phyloP scores from a whole-genome alignment of 1,139 yeast genomes.

The Pichia sp. region DNA sequence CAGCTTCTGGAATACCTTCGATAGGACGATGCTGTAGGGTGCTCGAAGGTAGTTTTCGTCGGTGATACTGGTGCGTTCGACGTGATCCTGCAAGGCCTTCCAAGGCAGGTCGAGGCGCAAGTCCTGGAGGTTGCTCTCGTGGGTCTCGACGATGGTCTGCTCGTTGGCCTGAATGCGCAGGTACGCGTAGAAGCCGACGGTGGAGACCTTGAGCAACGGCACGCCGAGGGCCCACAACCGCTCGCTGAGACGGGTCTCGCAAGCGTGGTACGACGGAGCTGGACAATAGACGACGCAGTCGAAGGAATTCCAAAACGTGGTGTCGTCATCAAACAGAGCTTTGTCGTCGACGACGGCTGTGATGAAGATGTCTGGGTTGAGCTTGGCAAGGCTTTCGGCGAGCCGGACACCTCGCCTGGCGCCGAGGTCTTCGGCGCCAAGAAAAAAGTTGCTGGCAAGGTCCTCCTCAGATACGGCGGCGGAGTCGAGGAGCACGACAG shows the following conservation, averaged over 20 bases:
- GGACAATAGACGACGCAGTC: constrained; percentile 50
- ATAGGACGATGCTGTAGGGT: constrained; percentile 67
- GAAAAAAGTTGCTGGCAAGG: constrained; percentile 59
- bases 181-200: constrained; percentile 68
- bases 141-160: constrained; percentile 70
- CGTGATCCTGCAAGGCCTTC: constrained; percentile 57
- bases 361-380: constrained; percentile 53
- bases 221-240: constrained; percentile 43
- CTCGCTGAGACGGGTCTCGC: constrained; percentile 31
- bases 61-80: constrained; percentile 44
- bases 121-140: constrained; percentile 55
- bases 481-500: constrained; percentile 56
- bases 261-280: constrained; percentile 10
- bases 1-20: constrained; percentile 44
- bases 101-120: constrained; percentile 72
- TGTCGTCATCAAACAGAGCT: constrained; percentile 12
- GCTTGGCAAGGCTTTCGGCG: constrained; percentile 43
- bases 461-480: constrained; percentile 40
- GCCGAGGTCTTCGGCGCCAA: constrained; percentile 46
- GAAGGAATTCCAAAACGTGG: constrained; percentile 48
- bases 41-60: constrained; percentile 55
- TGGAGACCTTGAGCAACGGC: constrained; percentile 43
- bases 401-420: constrained; percentile 39
- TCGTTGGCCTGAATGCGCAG: constrained; percentile 49
- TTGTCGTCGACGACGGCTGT: constrained; percentile 17